These are phyloP conservation scores for Graphiopsis chlorocephala DNA, from an alignment of 2,329 filamentous ascomycete species.

Conservation along the genomic window DNA sequence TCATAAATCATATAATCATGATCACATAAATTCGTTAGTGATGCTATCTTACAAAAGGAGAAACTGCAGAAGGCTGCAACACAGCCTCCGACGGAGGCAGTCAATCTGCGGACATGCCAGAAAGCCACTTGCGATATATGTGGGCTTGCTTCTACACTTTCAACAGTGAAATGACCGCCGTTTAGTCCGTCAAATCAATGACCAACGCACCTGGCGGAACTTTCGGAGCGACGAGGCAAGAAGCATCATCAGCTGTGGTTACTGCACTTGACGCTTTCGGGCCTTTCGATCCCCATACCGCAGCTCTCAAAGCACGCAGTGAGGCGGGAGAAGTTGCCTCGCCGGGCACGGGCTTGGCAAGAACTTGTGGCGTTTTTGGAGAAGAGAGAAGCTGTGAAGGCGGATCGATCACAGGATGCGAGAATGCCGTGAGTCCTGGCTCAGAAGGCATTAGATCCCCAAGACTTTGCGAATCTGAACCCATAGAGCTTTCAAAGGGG, in stretches of 20 bases:
- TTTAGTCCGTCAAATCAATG: background rate
- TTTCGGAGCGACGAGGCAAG: background rate
- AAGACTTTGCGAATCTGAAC: background rate
- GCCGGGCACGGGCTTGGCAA: background rate
- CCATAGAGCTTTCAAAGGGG: background rate
- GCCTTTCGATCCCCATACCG: background rate
- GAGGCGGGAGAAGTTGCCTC: background rate
- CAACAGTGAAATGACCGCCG: background rate
- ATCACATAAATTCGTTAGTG: background rate
- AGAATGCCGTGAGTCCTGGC: too few species aligned
- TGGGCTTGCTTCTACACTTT: background rate
- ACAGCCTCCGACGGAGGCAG: background rate
- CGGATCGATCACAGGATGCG: background rate
- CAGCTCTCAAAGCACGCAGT: slow-evolving; percentile 12
- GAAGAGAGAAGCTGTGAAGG: background rate
- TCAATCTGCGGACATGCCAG: background rate
- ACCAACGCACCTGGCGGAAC: background rate
- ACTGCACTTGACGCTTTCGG: background rate
- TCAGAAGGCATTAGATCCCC: background rate
- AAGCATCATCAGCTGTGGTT: background rate
- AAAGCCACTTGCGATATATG: background rate
- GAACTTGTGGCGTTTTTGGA: background rate
- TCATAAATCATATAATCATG: background rate
- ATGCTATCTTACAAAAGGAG: background rate
- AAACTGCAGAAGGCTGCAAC: background rate